Evolutionary conservation across 352 stramenopile species (phyloP), one percentile per base, ranked within the genome.

Genomic region (Phytophthora quininea): DNA sequence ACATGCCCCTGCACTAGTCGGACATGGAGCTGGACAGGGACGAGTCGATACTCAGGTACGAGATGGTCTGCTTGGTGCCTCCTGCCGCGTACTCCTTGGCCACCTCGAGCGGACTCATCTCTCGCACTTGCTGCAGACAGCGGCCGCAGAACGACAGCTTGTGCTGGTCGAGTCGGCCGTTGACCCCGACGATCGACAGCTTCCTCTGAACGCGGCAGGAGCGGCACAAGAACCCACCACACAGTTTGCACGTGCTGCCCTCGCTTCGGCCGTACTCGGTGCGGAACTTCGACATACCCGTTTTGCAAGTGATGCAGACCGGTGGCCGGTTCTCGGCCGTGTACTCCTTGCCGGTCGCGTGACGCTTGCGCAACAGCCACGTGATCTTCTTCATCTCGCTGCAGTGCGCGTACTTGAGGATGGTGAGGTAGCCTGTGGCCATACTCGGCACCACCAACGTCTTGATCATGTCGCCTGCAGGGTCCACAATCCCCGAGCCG

Each of bases 351-450:
- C 54, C 8, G 24, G 32, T 29, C 0, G 50, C 19, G 37, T 74
- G 45, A 10, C 56, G 67, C 33, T 74, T 71, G 15, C 64, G 42
- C 4, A 74, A 52, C 38, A 63, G 33, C 67, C 67, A 75, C 24
- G 69, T 69, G 15, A 77, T 60, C 54, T 77, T 74, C 61, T 74
- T 71, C 60, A 68, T 74, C 56, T 74, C 54, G 11, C 64, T 67
- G 65, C 64, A 74, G 47, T 77, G 54, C 4, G 64, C 69, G 58
- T 76, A 76, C 46, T 73, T 70, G 19, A 66, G 51, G 8, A 69
- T 61, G 15, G 64, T 64, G 2, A 76, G 63, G 29, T 74, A 58
- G 3, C 58, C 64, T 1, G 58, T 62, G 1, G 64, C 58, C 49
- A 67, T 63, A 32, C 54, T 66, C 3, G 62, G 57, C 5, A 76